Conservation (phyloP, 805 yeast species). For the Saccharomycopsis guyanensis region DNA sequence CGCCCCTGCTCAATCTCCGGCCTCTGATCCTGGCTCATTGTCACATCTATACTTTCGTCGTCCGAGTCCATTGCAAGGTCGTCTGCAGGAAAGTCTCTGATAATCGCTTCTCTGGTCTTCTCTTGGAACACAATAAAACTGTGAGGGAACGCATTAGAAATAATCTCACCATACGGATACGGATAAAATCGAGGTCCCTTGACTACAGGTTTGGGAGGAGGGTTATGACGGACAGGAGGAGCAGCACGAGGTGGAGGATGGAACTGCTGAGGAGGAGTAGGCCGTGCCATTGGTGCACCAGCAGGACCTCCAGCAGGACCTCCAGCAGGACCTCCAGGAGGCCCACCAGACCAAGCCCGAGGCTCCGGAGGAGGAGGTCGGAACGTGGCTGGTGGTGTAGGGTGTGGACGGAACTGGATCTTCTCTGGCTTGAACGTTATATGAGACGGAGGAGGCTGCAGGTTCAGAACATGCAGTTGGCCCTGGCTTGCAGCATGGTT, state of each 20-base stretch:
- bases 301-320: not conserved
- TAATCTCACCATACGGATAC: conserved; percentile 14
- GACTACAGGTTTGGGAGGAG: not conserved
- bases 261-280: not conserved
- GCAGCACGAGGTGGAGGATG: not conserved
- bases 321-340: not conserved
- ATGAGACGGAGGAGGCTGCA: not conserved
- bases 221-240: not conserved
- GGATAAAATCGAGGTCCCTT: conserved; percentile 2
- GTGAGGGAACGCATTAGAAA: conserved; percentile 12
- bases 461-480: not conserved
- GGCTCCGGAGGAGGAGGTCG: not conserved
- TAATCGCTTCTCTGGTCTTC: not conserved
- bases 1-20: no score
- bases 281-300: not conserved
- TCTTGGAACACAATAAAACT: conserved; percentile 9
- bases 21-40: no score
- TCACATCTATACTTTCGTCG: no score
- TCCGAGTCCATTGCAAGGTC: no score
- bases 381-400: no score
- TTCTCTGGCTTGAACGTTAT: not conserved
- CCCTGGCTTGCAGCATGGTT: not conserved
- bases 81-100: conserved; percentile 7
- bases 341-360: not conserved
- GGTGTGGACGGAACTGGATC: no score